These are phyloP conservation scores for Marasmius fiardii DNA, from an alignment of 1,284 basidiomycete species.

Conservation along the genomic window DNA sequence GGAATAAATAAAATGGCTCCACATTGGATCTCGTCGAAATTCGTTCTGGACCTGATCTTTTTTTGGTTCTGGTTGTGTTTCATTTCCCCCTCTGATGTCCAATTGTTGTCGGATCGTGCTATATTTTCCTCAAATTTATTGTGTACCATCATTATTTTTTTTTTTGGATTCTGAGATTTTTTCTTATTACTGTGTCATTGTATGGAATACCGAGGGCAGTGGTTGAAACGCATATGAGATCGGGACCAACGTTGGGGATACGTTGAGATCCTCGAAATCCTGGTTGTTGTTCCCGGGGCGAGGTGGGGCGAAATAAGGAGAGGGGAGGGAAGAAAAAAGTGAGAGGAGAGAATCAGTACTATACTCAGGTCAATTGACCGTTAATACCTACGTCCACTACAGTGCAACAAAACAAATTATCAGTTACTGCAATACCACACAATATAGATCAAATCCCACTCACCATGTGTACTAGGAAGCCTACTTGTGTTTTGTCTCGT, in stretches of 20 bases:
- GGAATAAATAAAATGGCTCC: conserved; percentile 4
- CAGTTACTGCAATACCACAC: conserved; percentile 5
- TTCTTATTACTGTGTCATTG: conserved; percentile 9
- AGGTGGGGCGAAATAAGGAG: neutral
- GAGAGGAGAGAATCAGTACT: conserved; percentile 19
- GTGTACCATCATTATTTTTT: conserved; percentile 15
- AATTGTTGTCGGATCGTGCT: neutral
- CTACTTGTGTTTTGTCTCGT: conserved; percentile 77
- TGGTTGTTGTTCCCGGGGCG: conserved; percentile 2
- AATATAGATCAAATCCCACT: conserved; percentile 24
- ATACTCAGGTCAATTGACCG: conserved; percentile 25
- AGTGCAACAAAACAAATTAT: neutral
- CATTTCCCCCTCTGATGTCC: neutral
- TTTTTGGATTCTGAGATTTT: no score
- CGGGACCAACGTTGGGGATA: conserved; percentile 17
- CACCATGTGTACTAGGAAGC: conserved; percentile 79
- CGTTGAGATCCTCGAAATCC: conserved; percentile 20
- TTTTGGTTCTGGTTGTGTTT: conserved; percentile 1
- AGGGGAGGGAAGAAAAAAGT: neutral
- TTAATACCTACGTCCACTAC: conserved; percentile 45
- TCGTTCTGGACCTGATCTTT: conserved; percentile 2
- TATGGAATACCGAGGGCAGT: conserved; percentile 13
- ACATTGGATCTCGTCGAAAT: neutral
- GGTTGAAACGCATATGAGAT: conserved; percentile 17
- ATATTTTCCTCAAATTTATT: conserved; percentile 8